Base-by-base conservation (phyloP, 148 eudicot species). In the Cornus controversa region DNA sequence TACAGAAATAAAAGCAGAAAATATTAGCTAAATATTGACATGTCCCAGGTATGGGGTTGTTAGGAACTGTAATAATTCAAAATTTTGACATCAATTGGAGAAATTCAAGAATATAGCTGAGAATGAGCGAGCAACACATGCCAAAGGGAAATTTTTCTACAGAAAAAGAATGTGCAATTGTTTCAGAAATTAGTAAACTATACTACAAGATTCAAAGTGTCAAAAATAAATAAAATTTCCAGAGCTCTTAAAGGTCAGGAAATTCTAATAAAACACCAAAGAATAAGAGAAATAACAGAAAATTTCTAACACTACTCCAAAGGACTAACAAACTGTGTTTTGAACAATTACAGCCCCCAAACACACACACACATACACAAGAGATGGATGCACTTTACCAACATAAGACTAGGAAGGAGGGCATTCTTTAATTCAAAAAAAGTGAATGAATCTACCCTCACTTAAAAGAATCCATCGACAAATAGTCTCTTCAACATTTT, bases 151-250 rank as follows among this genome's bases (percentile, higher is more conserved):
- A 70, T 40, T 27, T 37, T n/a, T 37, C 54, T 70, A 40, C 40
- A 7, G 36, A 75, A 70, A 6, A 24, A 22, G 0, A 27, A 75
- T 60, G 64, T 18, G 70, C 16, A 64, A 42, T 15, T 64, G 16
- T 64, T 65, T 16, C 58, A 75, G 60, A 34, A 64, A 42, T 27
- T 31, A 63, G 11, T 18, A 75, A 60, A 64, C 16, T 11, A 40
- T 7, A 36, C 57, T 23, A 18, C 78, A 4, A 26, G 14, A 36
- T 23, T 24, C 40, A 16, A 65, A 23, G 20, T 29, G 66, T 14
- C 45, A 58, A 72, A 57, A 58, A 73, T 25, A 54, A 73, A 60
- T 60, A 58, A 73, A 58, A 22, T 73, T 23, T 23, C 31, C 14
- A 18, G 3, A n/a, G 6, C 50, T 62, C 23, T 47, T 36, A 18